phyloP scores from a whole-genome alignment of 805 yeast species.

The Candida pseudoglaebosa region DNA sequence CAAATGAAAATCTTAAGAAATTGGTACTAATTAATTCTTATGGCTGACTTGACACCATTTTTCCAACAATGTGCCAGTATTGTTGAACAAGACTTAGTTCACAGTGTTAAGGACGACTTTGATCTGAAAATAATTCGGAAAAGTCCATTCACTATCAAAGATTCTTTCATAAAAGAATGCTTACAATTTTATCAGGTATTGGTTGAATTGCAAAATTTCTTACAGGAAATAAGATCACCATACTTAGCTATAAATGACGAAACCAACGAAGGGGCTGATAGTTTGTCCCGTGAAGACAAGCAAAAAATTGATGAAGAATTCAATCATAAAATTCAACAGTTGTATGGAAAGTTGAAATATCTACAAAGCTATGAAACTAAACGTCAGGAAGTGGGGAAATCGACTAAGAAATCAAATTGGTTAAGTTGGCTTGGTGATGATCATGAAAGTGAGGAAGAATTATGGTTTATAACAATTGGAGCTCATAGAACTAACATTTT shows the following conservation, averaged over 20 bases:
- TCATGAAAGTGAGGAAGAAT: slow-evolving; percentile 30
- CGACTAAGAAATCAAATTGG: slow-evolving; percentile 9
- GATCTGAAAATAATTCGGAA: slow-evolving; percentile 8
- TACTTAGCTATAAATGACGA: slow-evolving; percentile 23
- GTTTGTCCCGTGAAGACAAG: slow-evolving; percentile 44
- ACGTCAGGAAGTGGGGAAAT: slow-evolving; percentile 25
- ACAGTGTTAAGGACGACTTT: slow-evolving; percentile 4
- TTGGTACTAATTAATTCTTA: slow-evolving; percentile 14
- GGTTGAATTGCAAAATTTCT: slow-evolving; percentile 27
- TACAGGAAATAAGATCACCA: slow-evolving; percentile 20
- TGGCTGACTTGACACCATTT: slow-evolving; percentile 48
- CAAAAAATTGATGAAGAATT: slow-evolving; percentile 55
- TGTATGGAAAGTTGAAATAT: slow-evolving; percentile 47
- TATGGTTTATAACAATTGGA: slow-evolving; percentile 35
- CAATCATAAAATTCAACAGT: slow-evolving; percentile 47
- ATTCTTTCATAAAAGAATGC: slow-evolving; percentile 41
- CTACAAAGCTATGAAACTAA: slow-evolving; percentile 50
- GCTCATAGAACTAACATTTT: slow-evolving; percentile 48
- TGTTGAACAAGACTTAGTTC: slow-evolving; percentile 29
- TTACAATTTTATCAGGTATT: slow-evolving; percentile 30
- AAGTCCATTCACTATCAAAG: slow-evolving; percentile 19
- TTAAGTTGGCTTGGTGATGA: slow-evolving; percentile 20
- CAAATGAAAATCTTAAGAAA: too few species aligned
- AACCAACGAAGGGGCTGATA: slow-evolving; percentile 7
- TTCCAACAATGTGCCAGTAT: slow-evolving; percentile 46